These are phyloP conservation scores for Thalassiosira mediterranea DNA, from an alignment of 352 stramenopile species.

Conservation along the genomic window DNA sequence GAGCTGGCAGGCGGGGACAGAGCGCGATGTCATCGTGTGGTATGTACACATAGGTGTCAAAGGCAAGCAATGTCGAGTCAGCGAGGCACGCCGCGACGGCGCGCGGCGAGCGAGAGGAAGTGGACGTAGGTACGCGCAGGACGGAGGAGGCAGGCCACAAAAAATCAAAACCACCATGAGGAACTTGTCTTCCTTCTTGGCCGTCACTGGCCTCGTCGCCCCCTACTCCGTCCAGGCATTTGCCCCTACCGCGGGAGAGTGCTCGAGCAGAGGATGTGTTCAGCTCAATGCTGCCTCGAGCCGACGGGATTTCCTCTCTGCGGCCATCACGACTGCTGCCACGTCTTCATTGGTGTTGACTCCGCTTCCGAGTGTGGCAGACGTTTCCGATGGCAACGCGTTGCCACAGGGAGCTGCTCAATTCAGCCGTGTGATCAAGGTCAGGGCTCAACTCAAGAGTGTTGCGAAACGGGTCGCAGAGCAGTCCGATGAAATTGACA, in stretches of 20 bases:
- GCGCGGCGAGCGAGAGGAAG: too few species aligned
- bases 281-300: too few species aligned
- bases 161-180: constrained; percentile 18
- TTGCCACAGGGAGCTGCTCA: constrained; percentile 67
- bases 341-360: not conserved
- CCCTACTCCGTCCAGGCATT: constrained; percentile 22
- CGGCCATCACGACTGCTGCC: constrained; percentile 10
- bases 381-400: constrained; percentile 63
- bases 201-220: constrained; percentile 12
- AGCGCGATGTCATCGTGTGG: too few species aligned
- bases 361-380: constrained; percentile 38
- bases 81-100: too few species aligned
- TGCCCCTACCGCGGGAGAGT: constrained; percentile 6
- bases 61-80: too few species aligned
- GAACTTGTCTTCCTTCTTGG: constrained; percentile 15
- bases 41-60: too few species aligned
- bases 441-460: constrained; percentile 49
- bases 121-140: too few species aligned
- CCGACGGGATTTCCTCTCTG: constrained; percentile 43
- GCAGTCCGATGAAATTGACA: constrained; percentile 58
- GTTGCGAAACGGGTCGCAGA: constrained; percentile 59
- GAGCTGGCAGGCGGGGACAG: too few species aligned
- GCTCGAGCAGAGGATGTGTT: constrained; percentile 7
- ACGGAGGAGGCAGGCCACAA: not conserved
- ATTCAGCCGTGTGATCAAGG: constrained; percentile 68